Percentiles rank a stretch among this genome's conserved stretches.
phyloP scores from a whole-genome alignment of 2,329 filamentous ascomycete genomes.

The Nigrograna mackinnonii region DNA sequence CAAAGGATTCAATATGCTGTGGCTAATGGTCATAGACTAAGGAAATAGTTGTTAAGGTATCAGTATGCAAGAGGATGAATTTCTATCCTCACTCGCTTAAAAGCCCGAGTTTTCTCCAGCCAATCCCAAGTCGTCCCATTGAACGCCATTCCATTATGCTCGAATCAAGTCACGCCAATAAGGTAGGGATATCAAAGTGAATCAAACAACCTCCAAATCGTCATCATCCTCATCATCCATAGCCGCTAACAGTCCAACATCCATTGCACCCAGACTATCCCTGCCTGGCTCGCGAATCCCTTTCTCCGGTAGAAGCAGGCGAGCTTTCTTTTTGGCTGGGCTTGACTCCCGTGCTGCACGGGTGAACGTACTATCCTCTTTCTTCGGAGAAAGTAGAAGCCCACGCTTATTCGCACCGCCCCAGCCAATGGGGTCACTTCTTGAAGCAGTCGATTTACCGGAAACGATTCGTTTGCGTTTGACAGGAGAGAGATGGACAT shows the following conservation, averaged over 20 bases:
- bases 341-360: conserved; percentile 35
- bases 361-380: conserved; percentile 27
- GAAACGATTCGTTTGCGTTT: conserved; percentile 46
- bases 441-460: conserved; percentile 30
- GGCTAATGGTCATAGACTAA: no score
- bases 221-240: conserved; percentile 50
- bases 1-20: no score
- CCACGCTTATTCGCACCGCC: conserved; percentile 48
- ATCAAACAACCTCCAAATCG: conserved; percentile 52
- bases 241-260: conserved; percentile 38
- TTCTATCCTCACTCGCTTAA: conserved; percentile 34
- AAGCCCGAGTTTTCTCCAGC: conserved; percentile 17
- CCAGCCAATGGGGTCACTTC: conserved; percentile 52
- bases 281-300: conserved; percentile 54
- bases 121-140: conserved; percentile 27
- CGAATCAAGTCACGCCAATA: conserved; percentile 7
- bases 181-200: conserved; percentile 22
- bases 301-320: conserved; percentile 51
- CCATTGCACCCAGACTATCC: conserved; percentile 45
- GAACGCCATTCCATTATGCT: conserved; percentile 23
- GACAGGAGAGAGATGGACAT: conserved; percentile 46
- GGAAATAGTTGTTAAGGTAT: no score
- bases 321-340: conserved; percentile 52
- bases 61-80: no score
- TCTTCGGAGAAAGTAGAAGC: conserved; percentile 39